These are phyloP conservation scores for Sporobolomyces pararoseus DNA, from an alignment of 768 basidiomycete species.

Conservation along the genomic window DNA sequence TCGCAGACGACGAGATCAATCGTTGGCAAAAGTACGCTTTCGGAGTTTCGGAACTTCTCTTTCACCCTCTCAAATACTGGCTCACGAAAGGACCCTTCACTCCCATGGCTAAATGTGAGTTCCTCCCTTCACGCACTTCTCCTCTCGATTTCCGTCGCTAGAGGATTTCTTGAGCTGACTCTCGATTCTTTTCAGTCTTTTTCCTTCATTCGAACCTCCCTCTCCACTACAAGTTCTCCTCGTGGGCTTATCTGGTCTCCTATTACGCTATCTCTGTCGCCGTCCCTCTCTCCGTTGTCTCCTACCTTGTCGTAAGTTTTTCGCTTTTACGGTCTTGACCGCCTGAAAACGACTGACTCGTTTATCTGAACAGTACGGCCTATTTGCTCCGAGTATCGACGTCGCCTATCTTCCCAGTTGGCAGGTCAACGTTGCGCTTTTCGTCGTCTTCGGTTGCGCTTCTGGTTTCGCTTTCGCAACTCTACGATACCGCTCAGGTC, in stretches of 20 bases:
- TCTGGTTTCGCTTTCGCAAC: slow-evolving; percentile 25
- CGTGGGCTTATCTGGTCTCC: slow-evolving; percentile 56
- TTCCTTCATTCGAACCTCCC: slow-evolving; percentile 53
- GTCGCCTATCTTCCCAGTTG: slow-evolving; percentile 25
- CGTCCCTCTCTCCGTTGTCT: slow-evolving; percentile 11
- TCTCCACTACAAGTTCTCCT: slow-evolving; percentile 57
- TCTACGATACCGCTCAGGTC: slow-evolving; percentile 17
- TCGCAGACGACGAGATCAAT: slow-evolving; percentile 67
- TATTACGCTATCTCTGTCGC: slow-evolving; percentile 45
- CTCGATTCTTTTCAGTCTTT: slow-evolving; percentile 5
- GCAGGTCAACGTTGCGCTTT: slow-evolving; percentile 31
- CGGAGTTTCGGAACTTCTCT: slow-evolving; percentile 58
- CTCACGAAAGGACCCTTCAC: slow-evolving; percentile 75
- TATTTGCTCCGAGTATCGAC: slow-evolving; percentile 25
- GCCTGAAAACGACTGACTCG: not conserved
- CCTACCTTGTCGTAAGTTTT: slow-evolving; percentile 3
- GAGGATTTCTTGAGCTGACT: no score
- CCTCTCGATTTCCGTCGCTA: no score
- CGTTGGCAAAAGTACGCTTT: slow-evolving; percentile 73
- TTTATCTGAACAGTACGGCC: slow-evolving; percentile 10
- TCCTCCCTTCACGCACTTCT: no score
- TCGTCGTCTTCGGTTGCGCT: slow-evolving; percentile 31
- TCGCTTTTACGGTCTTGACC: not conserved
- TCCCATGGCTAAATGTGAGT: slow-evolving; percentile 46
- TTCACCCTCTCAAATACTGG: slow-evolving; percentile 78